These are phyloP conservation scores for Oemleria cerasiformis DNA, from an alignment of 306 rosid genomes.

Conservation along the genomic window DNA sequence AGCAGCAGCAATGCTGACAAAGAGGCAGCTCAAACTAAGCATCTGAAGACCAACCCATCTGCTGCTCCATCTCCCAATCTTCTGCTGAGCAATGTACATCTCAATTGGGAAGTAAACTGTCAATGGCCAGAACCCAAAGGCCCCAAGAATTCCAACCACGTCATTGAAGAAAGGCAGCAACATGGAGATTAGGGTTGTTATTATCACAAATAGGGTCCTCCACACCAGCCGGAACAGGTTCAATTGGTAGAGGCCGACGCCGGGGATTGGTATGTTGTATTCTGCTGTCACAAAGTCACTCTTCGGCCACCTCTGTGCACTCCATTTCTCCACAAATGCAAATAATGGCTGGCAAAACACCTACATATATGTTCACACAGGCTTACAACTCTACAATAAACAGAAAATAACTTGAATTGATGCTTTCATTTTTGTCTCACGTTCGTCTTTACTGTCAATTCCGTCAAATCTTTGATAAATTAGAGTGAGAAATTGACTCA, in stretches of 20 bases:
- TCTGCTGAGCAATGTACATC: slow-evolving; percentile 65
- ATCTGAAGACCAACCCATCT: slow-evolving; percentile 61
- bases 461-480: no score
- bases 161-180: slow-evolving; percentile 79
- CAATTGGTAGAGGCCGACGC: slow-evolving; percentile 41
- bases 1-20: slow-evolving; percentile 52
- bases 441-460: no score
- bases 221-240: slow-evolving; percentile 58
- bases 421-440: no score
- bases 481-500: no score
- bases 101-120: slow-evolving; percentile 71
- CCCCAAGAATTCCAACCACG: slow-evolving; percentile 74
- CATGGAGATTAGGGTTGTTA: slow-evolving; percentile 65
- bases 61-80: slow-evolving; percentile 46
- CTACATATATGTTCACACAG: slow-evolving; percentile 24
- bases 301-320: slow-evolving; percentile 48
- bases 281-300: slow-evolving; percentile 44
- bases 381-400: neutral
- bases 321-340: slow-evolving; percentile 73
- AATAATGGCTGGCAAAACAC: slow-evolving; percentile 65
- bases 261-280: slow-evolving; percentile 54
- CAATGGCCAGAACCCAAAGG: slow-evolving; percentile 80
- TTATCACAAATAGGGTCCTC: slow-evolving; percentile 58
- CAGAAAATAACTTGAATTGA: neutral
- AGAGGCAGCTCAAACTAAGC: slow-evolving; percentile 48